These are phyloP conservation scores for Phyllosticta ampelicida DNA, from an alignment of 2,329 filamentous ascomycete species.

Conservation along the genomic window DNA sequence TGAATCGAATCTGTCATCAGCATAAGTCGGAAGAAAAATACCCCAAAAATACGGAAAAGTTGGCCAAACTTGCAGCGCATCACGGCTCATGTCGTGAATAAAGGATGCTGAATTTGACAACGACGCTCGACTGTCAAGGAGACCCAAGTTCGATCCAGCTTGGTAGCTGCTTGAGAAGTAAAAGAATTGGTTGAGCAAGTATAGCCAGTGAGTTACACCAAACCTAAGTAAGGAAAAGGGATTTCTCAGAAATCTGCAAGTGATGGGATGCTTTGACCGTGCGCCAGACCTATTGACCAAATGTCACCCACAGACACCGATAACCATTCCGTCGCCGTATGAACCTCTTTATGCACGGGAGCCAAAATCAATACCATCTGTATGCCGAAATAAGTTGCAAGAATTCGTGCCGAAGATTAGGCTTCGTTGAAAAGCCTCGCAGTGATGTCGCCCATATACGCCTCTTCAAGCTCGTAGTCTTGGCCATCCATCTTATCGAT, in stretches of 20 bases:
- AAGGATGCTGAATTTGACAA: background rate
- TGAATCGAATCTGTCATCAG: no score
- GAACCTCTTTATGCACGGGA: background rate
- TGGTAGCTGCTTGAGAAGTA: background rate
- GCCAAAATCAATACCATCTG: background rate
- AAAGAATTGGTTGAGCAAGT: background rate
- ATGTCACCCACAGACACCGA: background rate
- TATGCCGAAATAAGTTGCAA: background rate
- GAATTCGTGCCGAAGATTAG: slow-evolving; percentile 25
- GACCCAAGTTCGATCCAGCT: background rate
- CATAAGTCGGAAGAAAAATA: no score
- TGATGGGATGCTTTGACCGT: background rate
- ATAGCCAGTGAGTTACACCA: background rate
- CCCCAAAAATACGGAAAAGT: no score
- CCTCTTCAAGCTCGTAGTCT: slow-evolving; percentile 81
- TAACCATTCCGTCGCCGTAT: background rate
- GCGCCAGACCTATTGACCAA: background rate
- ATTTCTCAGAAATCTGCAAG: background rate
- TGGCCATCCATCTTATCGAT: slow-evolving; percentile 68
- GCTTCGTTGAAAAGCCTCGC: slow-evolving; percentile 73
- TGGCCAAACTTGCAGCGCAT: no score
- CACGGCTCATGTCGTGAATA: no score
- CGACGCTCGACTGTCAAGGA: background rate
- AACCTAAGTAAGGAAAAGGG: background rate
- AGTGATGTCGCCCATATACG: slow-evolving; percentile 82